These are phyloP conservation scores for Mycena capillaripes DNA, from an alignment of 768 basidiomycete genomes.

Conservation along the genomic window DNA sequence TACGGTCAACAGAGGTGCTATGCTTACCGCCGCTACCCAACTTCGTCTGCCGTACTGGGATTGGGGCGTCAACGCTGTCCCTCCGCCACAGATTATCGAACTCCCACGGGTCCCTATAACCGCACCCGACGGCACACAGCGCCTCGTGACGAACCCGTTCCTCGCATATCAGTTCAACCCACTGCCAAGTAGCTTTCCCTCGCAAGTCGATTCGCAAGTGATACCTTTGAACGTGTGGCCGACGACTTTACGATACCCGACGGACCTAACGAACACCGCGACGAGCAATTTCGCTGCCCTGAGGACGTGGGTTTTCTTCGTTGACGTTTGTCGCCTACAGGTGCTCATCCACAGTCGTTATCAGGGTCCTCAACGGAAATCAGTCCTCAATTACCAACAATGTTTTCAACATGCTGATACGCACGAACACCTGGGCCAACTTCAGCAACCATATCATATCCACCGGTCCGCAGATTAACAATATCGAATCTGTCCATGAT, in stretches of 20 bases:
- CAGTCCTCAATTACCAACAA: too few relatives aligned
- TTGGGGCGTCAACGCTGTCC: conserved; percentile 57
- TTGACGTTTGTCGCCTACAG: conserved; percentile 33
- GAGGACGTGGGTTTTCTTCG: conserved; percentile 37
- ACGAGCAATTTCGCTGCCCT: conserved; percentile 47
- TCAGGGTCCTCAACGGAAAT: conserved; percentile 50
- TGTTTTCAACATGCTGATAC: too few relatives aligned
- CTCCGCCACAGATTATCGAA: conserved; percentile 55
- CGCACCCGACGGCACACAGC: conserved; percentile 44
- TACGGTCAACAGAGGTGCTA: conserved; percentile 38
- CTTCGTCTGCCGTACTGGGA: conserved; percentile 66
- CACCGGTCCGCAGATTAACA: too few relatives aligned
- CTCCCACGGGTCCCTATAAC: conserved; percentile 48
- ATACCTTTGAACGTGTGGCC: conserved; percentile 45
- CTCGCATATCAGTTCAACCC: conserved; percentile 51
- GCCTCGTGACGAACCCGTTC: conserved; percentile 51
- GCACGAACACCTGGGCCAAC: too few relatives aligned
- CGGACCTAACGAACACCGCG: conserved; percentile 38
- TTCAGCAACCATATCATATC: too few relatives aligned
- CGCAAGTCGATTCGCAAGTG: too few relatives aligned
- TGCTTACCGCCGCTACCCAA: conserved; percentile 46
- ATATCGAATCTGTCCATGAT: too few relatives aligned
- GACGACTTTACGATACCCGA: conserved; percentile 51
- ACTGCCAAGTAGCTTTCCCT: conserved; percentile 45
- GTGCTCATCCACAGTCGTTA: conserved; percentile 57